These are phyloP conservation scores for Candida ipomoeae DNA, from an alignment of 805 yeast genomes.

Conservation along the genomic window DNA sequence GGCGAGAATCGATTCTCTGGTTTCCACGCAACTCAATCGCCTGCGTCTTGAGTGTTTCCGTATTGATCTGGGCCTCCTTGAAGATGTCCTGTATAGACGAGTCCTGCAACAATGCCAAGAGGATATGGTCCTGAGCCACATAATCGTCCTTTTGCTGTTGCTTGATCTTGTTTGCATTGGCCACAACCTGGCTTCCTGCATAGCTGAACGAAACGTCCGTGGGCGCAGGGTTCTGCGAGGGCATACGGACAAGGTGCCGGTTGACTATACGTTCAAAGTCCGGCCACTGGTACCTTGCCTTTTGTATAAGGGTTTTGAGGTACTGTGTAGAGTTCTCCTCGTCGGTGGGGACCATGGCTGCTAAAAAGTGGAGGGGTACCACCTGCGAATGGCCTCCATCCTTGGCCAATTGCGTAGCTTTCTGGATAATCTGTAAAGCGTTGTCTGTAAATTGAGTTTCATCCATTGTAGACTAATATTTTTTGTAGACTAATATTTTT, in stretches of 20 bases:
- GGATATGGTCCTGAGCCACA: constrained; percentile 90
- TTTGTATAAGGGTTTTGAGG: constrained; percentile 76
- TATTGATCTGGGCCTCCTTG: constrained; percentile 65
- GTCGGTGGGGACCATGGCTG: constrained; percentile 78
- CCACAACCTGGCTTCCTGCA: constrained; percentile 70
- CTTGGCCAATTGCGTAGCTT: constrained; percentile 76
- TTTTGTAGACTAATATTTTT: not conserved
- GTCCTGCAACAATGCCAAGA: constrained; percentile 83
- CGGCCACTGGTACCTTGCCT: constrained; percentile 85
- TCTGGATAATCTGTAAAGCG: constrained; percentile 75
- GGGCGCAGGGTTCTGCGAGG: constrained; percentile 89
- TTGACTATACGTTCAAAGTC: constrained; percentile 76
- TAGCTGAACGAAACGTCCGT: constrained; percentile 71
- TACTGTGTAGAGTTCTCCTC: constrained; percentile 47
- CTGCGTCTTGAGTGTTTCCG: constrained; percentile 72
- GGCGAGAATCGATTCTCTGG: constrained; percentile 87
- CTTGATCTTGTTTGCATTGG: constrained; percentile 72
- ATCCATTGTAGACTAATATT: constrained; percentile 36
- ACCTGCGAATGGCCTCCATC: constrained; percentile 82
- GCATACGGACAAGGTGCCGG: constrained; percentile 74
- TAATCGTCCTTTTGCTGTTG: constrained; percentile 85
- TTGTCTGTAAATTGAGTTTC: constrained; percentile 87
- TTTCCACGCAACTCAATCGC: constrained; percentile 80
- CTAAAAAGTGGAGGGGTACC: constrained; percentile 83
- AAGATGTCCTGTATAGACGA: constrained; percentile 62